Base-by-base conservation (phyloP, 2,329 filamentous ascomycete species). In the Sporothrix inflata region DNA sequence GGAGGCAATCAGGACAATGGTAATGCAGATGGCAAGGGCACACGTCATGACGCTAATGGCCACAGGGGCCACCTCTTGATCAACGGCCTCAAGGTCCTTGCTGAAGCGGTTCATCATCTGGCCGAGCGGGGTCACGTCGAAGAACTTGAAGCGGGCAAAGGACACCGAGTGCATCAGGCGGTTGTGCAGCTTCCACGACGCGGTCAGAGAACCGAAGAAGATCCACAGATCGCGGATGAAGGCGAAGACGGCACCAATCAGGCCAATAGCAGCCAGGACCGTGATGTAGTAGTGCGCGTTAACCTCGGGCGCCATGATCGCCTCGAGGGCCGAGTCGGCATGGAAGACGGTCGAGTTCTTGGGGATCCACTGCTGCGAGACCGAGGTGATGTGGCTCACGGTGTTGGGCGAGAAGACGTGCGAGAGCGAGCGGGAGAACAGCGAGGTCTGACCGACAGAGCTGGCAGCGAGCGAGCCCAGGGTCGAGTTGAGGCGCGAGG, bases 91-190 rank as follows among this genome's bases (percentile, higher is more conserved):
- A 16, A 99, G 88, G 80, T 99, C 96, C 82, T 98, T 98, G 80
- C 95, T 98, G 83, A 99, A 99, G 24, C 96, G 90, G 82, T 99
- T 99, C 91, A 98, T 98, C 78, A 99, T 87, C 81, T 98, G 95
- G 14, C 96, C 96, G 0, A 98, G 88, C 2, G 96, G 96, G 0
- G 96, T 99, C 1, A 95, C 92, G 78, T 99, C 96, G 78, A 99
- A 99, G 84, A 99, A 99, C 79, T 93, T 94, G 85, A 99, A 98
- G 79, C 94, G 95, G 40, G 96, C 96, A 76, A 94, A 90, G 16
- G 93, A 92, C 30, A 99, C 90, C 1, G 92, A 86, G 38, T 88
- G 86, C 80, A 99, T 91, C 71, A 99, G 85, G 47, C 88, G 85
- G 75, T 91, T 87, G 80, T 99, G 96, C 24, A 99, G 89, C 76